Percentiles rank a stretch among this genome's conserved stretches.
Conservation (phyloP, 1,284 basidiomycete genomes). For the Dichomitus squalens region DNA sequence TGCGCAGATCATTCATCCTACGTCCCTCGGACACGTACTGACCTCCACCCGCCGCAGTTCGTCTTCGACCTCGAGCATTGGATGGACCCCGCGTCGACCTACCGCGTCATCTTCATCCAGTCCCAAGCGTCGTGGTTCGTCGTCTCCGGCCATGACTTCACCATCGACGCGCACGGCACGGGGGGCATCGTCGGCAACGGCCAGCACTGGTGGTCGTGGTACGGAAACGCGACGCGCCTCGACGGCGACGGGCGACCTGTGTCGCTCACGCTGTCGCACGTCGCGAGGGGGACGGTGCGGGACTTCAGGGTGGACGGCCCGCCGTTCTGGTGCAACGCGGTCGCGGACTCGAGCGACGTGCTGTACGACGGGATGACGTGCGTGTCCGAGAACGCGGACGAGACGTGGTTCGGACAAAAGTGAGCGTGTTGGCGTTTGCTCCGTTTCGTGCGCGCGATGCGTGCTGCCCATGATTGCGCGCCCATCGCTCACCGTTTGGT, state of each 20-base stretch:
- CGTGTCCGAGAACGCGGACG: conserved; percentile 64
- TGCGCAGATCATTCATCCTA: background rate
- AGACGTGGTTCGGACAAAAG: conserved; percentile 51
- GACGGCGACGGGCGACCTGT: conserved; percentile 69
- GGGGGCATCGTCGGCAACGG: conserved; percentile 72
- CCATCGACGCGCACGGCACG: conserved; percentile 57
- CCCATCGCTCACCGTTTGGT: conserved; percentile 2
- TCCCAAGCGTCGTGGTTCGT: conserved; percentile 71
- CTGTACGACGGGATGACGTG: conserved; percentile 62
- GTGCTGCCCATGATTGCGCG: background rate
- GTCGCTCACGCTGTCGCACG: conserved; percentile 56
- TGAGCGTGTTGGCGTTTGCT: conserved; percentile 30
- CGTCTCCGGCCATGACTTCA: conserved; percentile 59
- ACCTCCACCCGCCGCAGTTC: conserved; percentile 41
- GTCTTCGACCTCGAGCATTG: conserved; percentile 61
- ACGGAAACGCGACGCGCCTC: conserved; percentile 43
- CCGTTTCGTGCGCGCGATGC: background rate
- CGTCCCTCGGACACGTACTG: background rate
- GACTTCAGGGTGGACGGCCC: conserved; percentile 60
- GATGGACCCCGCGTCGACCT: conserved; percentile 57
- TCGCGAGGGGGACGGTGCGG: conserved; percentile 46
- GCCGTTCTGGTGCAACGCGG: conserved; percentile 68
- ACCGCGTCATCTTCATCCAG: conserved; percentile 65
- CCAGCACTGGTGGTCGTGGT: conserved; percentile 54
- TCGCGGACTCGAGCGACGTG: conserved; percentile 55